Evolutionary conservation across 805 yeast genomes (phyloP), one percentile per base, ranked within the genome.

Genomic region (Tetrapisispora pingtungensis): DNA sequence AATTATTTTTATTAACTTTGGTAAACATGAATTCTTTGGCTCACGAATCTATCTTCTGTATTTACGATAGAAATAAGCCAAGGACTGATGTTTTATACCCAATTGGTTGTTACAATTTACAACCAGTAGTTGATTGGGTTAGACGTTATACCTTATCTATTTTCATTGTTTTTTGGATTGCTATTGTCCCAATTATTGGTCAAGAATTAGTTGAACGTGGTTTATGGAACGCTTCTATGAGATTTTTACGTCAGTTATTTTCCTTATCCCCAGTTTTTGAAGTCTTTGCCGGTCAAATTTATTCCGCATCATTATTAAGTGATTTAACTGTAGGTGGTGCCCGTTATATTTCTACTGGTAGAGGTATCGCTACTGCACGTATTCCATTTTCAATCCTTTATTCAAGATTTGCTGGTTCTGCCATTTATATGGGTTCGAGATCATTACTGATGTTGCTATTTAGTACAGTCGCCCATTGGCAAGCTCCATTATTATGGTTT

Each of bases 401-500:
- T 61, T 73, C 87, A 17, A 73, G 87, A 67, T 83, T 81, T 67
- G 88, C 88, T 40, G 84, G 81, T 48, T 80, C 87, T 24, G 82
- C 90, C 34, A 82, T 84, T 61, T 83, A 84, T 65, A 76, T 81
- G 80, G 94, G 94, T 67, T 81, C 85, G 19, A 78, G 88, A 71
- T 75, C 79, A 43, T 69, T 81, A 74, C 60, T 83, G 59, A 77
- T 82, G 73, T 70, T 83, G 51, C 62, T 81, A 48, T 81, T 81
- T 50, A 86, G 84, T 59, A 75, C 88, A 13, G 77, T 79, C 53
- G 74, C 87, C 24, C 79, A 78, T 58, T 84, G 97, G 97, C 94
- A 86, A 67, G 81, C 95, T 18, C 84, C 96, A 38, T 72, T 90
- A 54, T 67, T 90, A 50, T 93, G 97, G 96, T 93, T 93, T 78